Conservation (phyloP, 345 rosid genomes). For the Rhizophora mangle region DNA sequence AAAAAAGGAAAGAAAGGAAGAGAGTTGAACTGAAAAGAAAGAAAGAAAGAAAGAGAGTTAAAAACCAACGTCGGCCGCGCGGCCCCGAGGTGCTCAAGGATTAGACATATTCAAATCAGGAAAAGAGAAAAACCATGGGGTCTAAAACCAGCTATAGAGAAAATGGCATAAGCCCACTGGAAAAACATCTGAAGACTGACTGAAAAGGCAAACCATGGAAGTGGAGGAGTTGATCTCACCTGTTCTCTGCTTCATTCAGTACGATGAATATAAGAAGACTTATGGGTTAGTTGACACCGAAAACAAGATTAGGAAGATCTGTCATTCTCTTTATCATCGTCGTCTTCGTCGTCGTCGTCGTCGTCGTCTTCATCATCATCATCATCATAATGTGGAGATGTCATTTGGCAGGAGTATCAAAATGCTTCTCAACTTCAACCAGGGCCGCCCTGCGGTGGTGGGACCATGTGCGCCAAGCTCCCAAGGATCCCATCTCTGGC, state of each 20-base stretch:
- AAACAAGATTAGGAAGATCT: neutral
- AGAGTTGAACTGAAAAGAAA: no score
- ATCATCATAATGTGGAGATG: conserved; percentile 20
- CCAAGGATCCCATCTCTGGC: conserved; percentile 46
- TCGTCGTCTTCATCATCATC: neutral
- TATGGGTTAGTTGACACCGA: no score
- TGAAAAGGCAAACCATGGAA: neutral
- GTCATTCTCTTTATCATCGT: neutral
- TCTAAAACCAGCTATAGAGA: neutral
- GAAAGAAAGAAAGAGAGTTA: no score
- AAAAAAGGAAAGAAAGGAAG: no score
- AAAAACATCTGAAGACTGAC: neutral
- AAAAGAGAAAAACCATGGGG: neutral
- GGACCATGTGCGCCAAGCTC: conserved; percentile 44
- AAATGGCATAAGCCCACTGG: conserved; percentile 1
- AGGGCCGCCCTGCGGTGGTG: conserved; percentile 32
- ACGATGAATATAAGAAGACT: neutral
- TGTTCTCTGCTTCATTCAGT: neutral
- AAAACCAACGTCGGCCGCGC: no score
- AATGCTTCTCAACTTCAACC: conserved; percentile 29
- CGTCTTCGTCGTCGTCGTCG: neutral
- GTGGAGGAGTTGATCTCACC: neutral
- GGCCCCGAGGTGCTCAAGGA: no score
- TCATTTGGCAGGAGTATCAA: conserved; percentile 18
- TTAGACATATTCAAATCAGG: no score